Conservation (phyloP, 805 yeast genomes). For the Wickerhamiella sergipiensis region DNA sequence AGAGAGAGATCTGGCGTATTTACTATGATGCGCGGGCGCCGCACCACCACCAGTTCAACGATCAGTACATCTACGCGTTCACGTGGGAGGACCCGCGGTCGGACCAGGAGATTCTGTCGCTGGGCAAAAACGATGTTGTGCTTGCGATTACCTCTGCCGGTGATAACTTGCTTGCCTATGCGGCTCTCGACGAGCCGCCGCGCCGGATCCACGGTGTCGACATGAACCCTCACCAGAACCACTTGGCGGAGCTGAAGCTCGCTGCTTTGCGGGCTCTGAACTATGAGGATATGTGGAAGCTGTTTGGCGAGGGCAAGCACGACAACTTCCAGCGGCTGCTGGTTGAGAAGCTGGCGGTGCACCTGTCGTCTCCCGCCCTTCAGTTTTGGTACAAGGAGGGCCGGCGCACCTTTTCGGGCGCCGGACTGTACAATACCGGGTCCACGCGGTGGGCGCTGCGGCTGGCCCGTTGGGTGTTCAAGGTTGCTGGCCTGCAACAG, state of each 20-base stretch:
- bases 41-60: slow-evolving; percentile 53
- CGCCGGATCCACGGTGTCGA: slow-evolving; percentile 73
- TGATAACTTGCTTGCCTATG: slow-evolving; percentile 65
- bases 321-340: slow-evolving; percentile 39
- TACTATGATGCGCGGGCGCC: slow-evolving; percentile 62
- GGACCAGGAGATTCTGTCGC: slow-evolving; percentile 52
- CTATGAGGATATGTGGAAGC: slow-evolving; percentile 51
- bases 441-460: slow-evolving; percentile 78
- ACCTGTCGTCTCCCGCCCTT: slow-evolving; percentile 65
- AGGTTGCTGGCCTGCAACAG: slow-evolving; percentile 30
- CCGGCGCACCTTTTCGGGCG: slow-evolving; percentile 43
- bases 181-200: slow-evolving; percentile 59
- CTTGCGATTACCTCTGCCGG: slow-evolving; percentile 81
- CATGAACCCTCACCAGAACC: slow-evolving; percentile 72
- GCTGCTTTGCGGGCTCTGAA: slow-evolving; percentile 50
- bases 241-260: slow-evolving; percentile 61
- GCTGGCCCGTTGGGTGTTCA: slow-evolving; percentile 48
- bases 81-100: slow-evolving; percentile 88
- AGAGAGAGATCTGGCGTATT: slow-evolving; percentile 63
- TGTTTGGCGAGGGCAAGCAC: slow-evolving; percentile 65
- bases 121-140: slow-evolving; percentile 53
- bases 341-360: slow-evolving; percentile 44
- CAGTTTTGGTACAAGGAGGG: slow-evolving; percentile 70
- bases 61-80: slow-evolving; percentile 74
- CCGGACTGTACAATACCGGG: slow-evolving; percentile 62